Evolutionary conservation across 768 basidiomycete genomes (phyloP), one percentile per base, ranked within the genome.

Genomic region (Termitomyces heimii): DNA sequence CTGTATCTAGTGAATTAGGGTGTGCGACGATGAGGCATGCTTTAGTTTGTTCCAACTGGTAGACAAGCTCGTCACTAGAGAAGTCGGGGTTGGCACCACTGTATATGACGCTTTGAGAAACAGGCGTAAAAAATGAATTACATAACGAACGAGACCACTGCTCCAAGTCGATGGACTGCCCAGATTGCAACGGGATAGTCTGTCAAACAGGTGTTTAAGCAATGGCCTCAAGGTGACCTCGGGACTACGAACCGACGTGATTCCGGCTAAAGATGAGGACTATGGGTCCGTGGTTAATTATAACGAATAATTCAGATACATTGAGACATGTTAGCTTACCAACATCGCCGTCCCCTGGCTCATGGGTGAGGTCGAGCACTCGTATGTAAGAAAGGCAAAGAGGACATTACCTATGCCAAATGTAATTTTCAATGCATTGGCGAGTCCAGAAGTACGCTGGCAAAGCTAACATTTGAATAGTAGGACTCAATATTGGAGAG

Each of bases 211-310:
- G 34, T 20, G 1, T 14, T 40, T 14, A 4, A 51, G 4, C 7
- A 9, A 9, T 18, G 43, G 12, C 16, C 22, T 26, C 14, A 5
- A 34, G 43, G n/a, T 16, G n/a, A 31, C 8, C 26, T 16, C 7
- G 20, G 8, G 16, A 20, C 13, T 20, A 64, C 76, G 42, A 60
- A 83, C 85, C 86, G 42, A 87, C 66, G 62, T 87, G 83, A 65
- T 89, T 89, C 29, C 83, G 77, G 58, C 85, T 84, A 67, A 82
- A 86, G 42, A 87, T 65, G 55, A 86, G 72, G 8, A 85, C 87
- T 88, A 61, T 2, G n/a, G n/a, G 39, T 40, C 39, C 18, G n/a
- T n/a, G 39, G 6, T 40, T 40, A n/a, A n/a, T 14, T 16, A 14
- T 35, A 32, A 18, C 35, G 35, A 6, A 37, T 37, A 29, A 9